A percentile compares a stretch with the other conserved stretches of the same genome.
These are phyloP conservation scores for Carex sylvatica DNA, from an alignment of 202 grass and related monocot species.

Conservation along the genomic window DNA sequence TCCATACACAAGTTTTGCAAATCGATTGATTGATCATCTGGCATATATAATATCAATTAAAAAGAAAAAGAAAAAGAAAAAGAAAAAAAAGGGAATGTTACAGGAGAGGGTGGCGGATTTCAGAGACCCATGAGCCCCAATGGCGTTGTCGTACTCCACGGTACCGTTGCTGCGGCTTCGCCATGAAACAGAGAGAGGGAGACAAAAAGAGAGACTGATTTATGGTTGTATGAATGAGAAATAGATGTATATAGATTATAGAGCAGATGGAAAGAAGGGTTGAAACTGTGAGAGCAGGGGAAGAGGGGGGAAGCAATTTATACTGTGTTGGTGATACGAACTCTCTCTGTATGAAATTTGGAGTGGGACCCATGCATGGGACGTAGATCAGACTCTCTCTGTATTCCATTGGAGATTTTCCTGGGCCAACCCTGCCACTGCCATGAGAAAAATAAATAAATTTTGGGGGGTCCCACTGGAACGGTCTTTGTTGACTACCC, in stretches of 20 bases:
- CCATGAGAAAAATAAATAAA: not conserved
- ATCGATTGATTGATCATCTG: not conserved
- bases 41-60: not conserved
- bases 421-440: not conserved
- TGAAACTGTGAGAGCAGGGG: not conserved
- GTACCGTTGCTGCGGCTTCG: slow-evolving; percentile 69
- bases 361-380: not conserved
- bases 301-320: slow-evolving; percentile 5
- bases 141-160: slow-evolving; percentile 91
- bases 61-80: no score
- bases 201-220: not conserved
- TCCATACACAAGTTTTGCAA: not conserved
- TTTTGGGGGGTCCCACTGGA: slow-evolving; percentile 1
- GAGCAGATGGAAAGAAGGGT: not conserved
- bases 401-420: not conserved
- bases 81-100: slow-evolving; percentile 14
- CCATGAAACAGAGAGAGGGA: slow-evolving; percentile 25
- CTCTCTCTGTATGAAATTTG: slow-evolving; percentile 6
- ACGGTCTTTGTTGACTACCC: slow-evolving; percentile 18
- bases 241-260: not conserved
- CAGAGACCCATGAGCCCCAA: slow-evolving; percentile 99
- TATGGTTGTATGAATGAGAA: not conserved
- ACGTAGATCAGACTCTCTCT: not conserved
- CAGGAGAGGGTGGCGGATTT: slow-evolving; percentile 96
- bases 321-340: slow-evolving; percentile 3